phyloP scores from a whole-genome alignment of 129 eudicot species.

The Helichrysum umbraculigerum region DNA sequence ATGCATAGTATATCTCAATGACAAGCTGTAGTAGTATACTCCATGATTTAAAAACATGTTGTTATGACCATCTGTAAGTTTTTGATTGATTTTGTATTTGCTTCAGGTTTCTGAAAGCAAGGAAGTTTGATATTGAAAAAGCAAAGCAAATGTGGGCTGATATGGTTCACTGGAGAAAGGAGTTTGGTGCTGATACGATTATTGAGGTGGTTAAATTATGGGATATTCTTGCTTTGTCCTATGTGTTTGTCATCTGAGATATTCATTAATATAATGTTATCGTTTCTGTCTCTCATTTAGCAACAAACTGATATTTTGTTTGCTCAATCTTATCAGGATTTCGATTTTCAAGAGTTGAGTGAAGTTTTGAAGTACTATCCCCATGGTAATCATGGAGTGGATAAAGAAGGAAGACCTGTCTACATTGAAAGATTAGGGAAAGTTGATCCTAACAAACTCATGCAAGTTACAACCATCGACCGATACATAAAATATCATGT shows the following conservation, averaged over 20 bases:
- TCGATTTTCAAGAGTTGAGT: constrained; percentile 69
- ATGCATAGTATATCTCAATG: neutral
- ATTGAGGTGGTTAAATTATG: constrained; percentile 42
- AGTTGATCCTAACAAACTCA: constrained; percentile 85
- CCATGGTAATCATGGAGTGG: constrained; percentile 94
- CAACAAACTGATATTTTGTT: constrained; percentile 12
- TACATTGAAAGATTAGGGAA: constrained; percentile 90
- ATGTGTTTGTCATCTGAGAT: constrained; percentile 5
- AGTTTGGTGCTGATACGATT: constrained; percentile 60
- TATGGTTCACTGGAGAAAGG: constrained; percentile 76
- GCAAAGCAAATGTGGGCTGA: constrained; percentile 78
- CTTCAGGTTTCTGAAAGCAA: constrained; percentile 67
- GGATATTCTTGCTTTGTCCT: neutral
- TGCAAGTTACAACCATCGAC: constrained; percentile 95
- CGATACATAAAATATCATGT: constrained; percentile 87
- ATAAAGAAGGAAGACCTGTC: constrained; percentile 88
- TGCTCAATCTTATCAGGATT: constrained; percentile 56
- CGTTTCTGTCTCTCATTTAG: constrained; percentile 1
- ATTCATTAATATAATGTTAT: neutral
- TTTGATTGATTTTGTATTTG: neutral
- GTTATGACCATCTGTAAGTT: constrained; percentile 8
- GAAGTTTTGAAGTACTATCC: constrained; percentile 90
- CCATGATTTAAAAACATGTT: constrained; percentile 14
- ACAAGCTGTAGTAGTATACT: constrained; percentile 5
- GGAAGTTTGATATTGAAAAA: constrained; percentile 66